Evolutionary conservation across 345 rosid genomes (phyloP), one percentile per base, ranked within the genome.

Genomic region (Citrus trifoliata): DNA sequence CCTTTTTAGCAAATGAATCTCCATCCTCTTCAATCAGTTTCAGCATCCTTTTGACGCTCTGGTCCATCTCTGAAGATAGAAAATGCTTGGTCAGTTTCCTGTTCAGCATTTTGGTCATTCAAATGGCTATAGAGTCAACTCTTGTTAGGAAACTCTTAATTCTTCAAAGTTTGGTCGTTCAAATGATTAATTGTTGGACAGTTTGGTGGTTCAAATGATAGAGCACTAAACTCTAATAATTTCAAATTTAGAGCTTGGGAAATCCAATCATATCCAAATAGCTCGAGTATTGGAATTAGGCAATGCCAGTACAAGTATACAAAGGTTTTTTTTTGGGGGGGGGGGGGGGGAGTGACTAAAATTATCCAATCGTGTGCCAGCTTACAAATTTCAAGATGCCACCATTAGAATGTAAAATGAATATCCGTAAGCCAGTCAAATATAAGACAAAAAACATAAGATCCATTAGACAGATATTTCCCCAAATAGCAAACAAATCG

Each of bases 1-100:
- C 99, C 86, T 93, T 94, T 84, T 92, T 93, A 0, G 95, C 97
- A 81, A 94, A 92, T 7, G 97, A 91, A 78, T 91, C 99, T 59
- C 86, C 99, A 66, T 96, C 98, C 82, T 91, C 95, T 83, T 94
- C 97, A 25, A 94, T 89, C 70, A 94, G 89, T 74, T 90, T 93
- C 80, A 93, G 61, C 95, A 96, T 93, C 80, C 85, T 88, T 67
- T 89, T 94, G 61, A 93, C 91, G 9, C 86, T 84, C 59, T 88
- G 90, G 84, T 96, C 99, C 97, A 96, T 96, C 81, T 90, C 99
- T 96, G 82, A 38, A 27, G 65, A 38, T 82, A 79, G 10, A 60
- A 70, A 81, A 28, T 30, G 37, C 61, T 72, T 81, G 19, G 37
- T 75, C 37, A 84, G 65, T 67, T 75, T 78, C 71, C 72, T 67